Base-by-base conservation (phyloP, 108 stramenopile genomes). In the Discostella pseudostelligera region DNA sequence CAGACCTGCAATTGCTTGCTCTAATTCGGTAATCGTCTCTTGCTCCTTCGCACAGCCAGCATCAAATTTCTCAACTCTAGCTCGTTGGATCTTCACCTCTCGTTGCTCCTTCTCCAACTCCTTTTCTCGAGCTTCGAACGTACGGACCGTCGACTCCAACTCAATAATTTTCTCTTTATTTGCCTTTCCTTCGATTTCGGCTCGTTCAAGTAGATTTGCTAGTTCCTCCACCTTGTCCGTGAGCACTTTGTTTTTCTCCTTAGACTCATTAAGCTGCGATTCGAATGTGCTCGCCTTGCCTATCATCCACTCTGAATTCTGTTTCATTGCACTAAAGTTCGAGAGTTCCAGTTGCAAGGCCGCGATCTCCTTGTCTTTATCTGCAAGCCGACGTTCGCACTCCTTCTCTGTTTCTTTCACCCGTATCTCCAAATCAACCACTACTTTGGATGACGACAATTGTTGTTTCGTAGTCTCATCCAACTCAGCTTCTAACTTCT, bases 21-120 rank as follows among this genome's bases (percentile, higher is more conserved):
- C 68, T 26, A 76, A 58, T 10, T 56, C 75, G 28, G 57, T 22
- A 1, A 69, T 45, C n/a, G 68, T 76, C 45, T 76, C 68, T 65
- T 76, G 75, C 48, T 76, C 75, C 19, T 40, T 60, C 20, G 67
- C 58, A 47, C 60, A 69, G 6, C 58, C 63, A 49, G 28, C 35
- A 19, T 59, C 63, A 21, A 64, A 76, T 29, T 59, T 58, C 48
- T 69, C 75, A 39, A 76, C 69, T 36, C 63, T 35, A 7, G 53
- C 57, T 22, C 62, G 40, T 26, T 69, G 62, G 12, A 42, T 44
- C 39, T 59, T 8, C 11, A 76, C 14, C 16, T 63, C 68, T 43
- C 55, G 35, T 54, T 76, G 46, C 9, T 50, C 43, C 5, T 76
- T 50, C 16, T 64, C 67, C 17, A 76, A 28, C 50, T 65, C 58